These are phyloP conservation scores for Rhinocladiella mackenziei DNA, from an alignment of 2,329 filamentous ascomycete species.

Conservation along the genomic window DNA sequence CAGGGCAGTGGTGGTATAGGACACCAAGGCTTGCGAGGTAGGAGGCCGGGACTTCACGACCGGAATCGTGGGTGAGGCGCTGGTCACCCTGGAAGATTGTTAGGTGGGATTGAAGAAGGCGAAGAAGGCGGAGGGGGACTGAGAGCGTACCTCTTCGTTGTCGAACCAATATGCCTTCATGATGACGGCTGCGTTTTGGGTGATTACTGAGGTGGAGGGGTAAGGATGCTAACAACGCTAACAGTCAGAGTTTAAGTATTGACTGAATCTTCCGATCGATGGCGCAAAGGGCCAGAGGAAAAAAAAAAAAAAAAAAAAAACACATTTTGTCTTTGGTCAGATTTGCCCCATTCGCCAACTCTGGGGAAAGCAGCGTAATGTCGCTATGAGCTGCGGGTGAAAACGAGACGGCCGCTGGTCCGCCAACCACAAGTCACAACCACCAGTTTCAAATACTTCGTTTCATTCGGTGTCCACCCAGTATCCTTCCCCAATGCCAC, in stretches of 20 bases:
- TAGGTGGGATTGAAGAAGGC: neutral
- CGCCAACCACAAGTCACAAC: too few relatives aligned
- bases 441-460: too few relatives aligned
- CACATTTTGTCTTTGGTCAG: constrained; percentile 12
- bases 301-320: too few relatives aligned
- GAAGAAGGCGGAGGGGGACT: neutral
- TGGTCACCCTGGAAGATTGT: constrained; percentile 71
- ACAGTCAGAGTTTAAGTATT: too few relatives aligned
- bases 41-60: constrained; percentile 59
- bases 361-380: too few relatives aligned
- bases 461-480: too few relatives aligned
- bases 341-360: too few relatives aligned
- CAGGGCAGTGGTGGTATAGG: constrained; percentile 66
- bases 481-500: too few relatives aligned
- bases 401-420: too few relatives aligned
- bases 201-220: neutral
- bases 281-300: too few relatives aligned
- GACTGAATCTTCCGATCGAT: too few relatives aligned
- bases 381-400: too few relatives aligned
- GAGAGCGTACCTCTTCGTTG: constrained; percentile 54
- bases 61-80: constrained; percentile 83
- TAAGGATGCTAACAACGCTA: neutral
- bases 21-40: constrained; percentile 75
- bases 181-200: constrained; percentile 29
- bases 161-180: constrained; percentile 73